Percentiles rank a stretch among this genome's conserved stretches.
These are phyloP conservation scores for Lichtheimia ramosa DNA, from an alignment of 371 early-diverging fungal genomes.

Conservation along the genomic window DNA sequence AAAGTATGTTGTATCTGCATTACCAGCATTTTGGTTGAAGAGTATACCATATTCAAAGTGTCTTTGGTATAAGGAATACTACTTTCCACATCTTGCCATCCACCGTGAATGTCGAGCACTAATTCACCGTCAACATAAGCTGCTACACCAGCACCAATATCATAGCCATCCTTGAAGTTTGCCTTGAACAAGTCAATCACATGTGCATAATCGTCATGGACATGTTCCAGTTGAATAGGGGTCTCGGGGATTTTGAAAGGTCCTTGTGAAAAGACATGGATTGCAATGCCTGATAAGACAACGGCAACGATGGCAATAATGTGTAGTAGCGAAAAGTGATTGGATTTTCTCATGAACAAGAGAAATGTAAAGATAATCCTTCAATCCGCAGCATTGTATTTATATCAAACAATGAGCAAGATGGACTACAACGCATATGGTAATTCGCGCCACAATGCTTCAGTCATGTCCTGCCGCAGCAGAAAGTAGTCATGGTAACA, in stretches of 20 bases:
- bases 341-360: no score
- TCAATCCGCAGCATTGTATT: no score
- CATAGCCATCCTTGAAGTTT: conserved; percentile 30
- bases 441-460: no score
- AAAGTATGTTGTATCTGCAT: neutral
- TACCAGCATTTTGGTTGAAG: conserved; percentile 63
- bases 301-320: no score
- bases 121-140: conserved; percentile 56
- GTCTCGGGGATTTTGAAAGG: neutral
- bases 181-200: conserved; percentile 29
- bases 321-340: no score
- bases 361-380: no score
- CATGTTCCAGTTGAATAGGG: neutral
- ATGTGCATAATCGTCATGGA: conserved; percentile 30
- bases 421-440: no score
- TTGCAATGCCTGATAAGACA: no score
- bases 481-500: no score
- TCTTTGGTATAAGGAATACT: conserved; percentile 45
- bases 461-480: no score
- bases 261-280: neutral
- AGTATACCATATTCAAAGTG: conserved; percentile 69
- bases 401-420: no score
- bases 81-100: conserved; percentile 51
- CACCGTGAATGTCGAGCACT: conserved; percentile 67
- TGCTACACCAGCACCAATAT: conserved; percentile 55